Evolutionary conservation across 2,329 filamentous ascomycete genomes (phyloP).

Genomic region (Pseudogymnoascus sp.): DNA sequence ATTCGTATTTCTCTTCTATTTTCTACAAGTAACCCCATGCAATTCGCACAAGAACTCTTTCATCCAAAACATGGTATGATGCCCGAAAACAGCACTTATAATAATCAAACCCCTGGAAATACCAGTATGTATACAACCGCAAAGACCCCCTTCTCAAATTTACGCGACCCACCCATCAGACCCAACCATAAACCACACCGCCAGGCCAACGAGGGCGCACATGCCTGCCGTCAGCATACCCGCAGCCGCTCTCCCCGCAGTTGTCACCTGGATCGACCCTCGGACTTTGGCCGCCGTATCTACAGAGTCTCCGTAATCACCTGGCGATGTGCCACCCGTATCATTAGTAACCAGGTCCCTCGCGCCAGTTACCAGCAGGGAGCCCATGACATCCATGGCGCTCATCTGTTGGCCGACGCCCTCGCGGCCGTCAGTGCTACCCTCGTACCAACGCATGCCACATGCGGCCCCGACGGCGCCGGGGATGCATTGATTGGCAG

Average conservation of each 20-base stretch:
- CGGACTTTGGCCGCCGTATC: conserved; percentile 19
- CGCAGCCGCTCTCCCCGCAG: conserved; percentile 33
- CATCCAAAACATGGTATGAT: neutral
- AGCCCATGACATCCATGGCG: conserved; percentile 41
- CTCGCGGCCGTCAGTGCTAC: conserved; percentile 32
- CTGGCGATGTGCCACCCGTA: conserved; percentile 49
- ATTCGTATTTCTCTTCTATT: neutral
- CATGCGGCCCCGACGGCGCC: conserved; percentile 36
- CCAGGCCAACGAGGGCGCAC: conserved; percentile 11
- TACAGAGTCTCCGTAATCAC: conserved; percentile 23
- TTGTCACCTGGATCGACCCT: conserved; percentile 18
- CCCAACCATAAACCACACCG: conserved; percentile 10
- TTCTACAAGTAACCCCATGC: neutral
- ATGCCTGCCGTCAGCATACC: conserved; percentile 32
- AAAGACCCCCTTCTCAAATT: neutral
- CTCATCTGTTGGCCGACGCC: conserved; percentile 50
- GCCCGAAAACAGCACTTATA: neutral
- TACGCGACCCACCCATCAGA: conserved; percentile 6
- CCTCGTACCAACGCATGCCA: conserved; percentile 38
- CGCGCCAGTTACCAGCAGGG: conserved; percentile 38
- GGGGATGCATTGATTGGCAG: conserved; percentile 45
- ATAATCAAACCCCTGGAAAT: neutral
- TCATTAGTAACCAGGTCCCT: conserved; percentile 34
- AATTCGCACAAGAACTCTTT: neutral
- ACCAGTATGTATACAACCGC: neutral